Conservation (phyloP, 169 alveolate genomes). For the Besnoitia besnoiti region DNA sequence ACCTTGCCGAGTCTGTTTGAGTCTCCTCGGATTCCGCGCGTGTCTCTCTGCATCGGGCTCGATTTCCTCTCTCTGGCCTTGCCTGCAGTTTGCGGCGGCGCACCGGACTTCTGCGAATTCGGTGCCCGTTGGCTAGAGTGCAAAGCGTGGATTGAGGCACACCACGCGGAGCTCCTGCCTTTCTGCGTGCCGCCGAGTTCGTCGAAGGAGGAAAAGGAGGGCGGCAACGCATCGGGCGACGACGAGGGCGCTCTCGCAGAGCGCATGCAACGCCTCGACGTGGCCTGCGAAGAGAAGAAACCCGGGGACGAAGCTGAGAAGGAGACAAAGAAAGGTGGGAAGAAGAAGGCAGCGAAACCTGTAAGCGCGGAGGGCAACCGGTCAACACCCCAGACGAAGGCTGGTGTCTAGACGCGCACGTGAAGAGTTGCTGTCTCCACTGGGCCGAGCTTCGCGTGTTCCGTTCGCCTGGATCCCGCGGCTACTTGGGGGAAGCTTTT, state of each 20-base stretch:
- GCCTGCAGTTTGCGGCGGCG: constrained; percentile 81
- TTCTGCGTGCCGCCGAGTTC: constrained; percentile 48
- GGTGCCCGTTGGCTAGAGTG: constrained; percentile 81
- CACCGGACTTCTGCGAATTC: constrained; percentile 88
- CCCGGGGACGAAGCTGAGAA: constrained; percentile 20
- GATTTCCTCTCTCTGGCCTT: not conserved
- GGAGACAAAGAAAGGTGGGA: not conserved
- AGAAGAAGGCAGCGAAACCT: not conserved
- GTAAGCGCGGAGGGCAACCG: not conserved
- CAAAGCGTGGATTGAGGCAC: constrained; percentile 72
- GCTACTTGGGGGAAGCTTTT: too few relatives aligned
- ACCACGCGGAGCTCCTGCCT: constrained; percentile 77
- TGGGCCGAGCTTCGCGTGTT: too few relatives aligned
- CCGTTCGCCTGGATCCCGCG: too few relatives aligned
- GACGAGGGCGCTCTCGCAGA: constrained; percentile 48
- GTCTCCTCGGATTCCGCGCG: not conserved
- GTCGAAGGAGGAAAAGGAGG: constrained; percentile 7
- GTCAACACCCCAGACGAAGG: too few relatives aligned
- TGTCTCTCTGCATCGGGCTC: not conserved
- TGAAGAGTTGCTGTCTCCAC: too few relatives aligned
- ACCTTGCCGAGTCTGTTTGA: not conserved
- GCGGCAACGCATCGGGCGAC: constrained; percentile 34
- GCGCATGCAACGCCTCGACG: constrained; percentile 45
- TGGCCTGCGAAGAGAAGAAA: constrained; percentile 24
- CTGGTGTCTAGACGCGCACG: too few relatives aligned